These are phyloP conservation scores for Aspergillus latus DNA, from an alignment of 2,329 filamentous ascomycete genomes.

Conservation along the genomic window DNA sequence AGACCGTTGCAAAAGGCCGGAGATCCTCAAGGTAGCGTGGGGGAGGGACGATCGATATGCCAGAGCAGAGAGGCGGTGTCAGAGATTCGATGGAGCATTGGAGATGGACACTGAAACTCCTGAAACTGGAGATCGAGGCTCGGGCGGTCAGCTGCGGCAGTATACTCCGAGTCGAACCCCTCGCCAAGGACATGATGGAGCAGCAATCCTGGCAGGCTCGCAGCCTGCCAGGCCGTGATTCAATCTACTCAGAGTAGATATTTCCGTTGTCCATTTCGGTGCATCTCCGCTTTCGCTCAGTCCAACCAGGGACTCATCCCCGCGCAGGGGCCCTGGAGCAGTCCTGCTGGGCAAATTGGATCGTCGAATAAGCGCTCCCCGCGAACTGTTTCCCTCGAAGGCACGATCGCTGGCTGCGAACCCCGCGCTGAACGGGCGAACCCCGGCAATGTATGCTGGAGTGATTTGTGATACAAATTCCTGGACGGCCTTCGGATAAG, in stretches of 20 bases:
- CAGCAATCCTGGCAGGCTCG: not conserved
- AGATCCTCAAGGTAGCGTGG: slow-evolving; percentile 13
- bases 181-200: not conserved
- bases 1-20: slow-evolving; percentile 3
- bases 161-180: not conserved
- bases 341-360: slow-evolving; percentile 12
- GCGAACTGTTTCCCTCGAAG: slow-evolving; percentile 16
- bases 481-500: not conserved
- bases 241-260: not conserved
- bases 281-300: slow-evolving; percentile 7
- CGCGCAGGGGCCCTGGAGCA: slow-evolving; percentile 15
- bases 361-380: slow-evolving; percentile 19
- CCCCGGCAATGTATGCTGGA: slow-evolving; percentile 2
- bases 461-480: not conserved
- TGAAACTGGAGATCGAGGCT: slow-evolving; percentile 9
- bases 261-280: not conserved
- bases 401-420: slow-evolving; percentile 7
- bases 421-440: slow-evolving; percentile 8
- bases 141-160: slow-evolving; percentile 17
- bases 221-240: not conserved
- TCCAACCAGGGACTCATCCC: slow-evolving; percentile 8
- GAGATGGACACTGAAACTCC: not conserved
- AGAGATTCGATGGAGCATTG: not conserved
- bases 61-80: not conserved
- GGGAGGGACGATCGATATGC: slow-evolving; percentile 9